Evolutionary conservation across 257 asterid genomes (phyloP).

Genomic region (Ligustrum vulgare): DNA sequence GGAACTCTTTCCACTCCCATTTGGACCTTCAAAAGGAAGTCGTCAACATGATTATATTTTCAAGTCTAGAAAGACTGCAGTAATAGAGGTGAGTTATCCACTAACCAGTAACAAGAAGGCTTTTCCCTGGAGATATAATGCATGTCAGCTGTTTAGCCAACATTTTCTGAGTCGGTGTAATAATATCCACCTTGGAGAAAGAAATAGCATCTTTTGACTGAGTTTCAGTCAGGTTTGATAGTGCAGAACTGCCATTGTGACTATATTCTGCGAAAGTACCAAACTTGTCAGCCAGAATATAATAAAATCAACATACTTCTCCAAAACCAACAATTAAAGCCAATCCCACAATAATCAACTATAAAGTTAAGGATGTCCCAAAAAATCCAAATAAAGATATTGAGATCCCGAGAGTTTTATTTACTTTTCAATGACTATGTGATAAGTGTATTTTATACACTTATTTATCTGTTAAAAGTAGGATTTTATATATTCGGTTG

Average conservation of each 20-base stretch:
- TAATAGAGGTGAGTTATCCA: conserved; percentile 27
- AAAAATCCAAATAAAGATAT: neutral
- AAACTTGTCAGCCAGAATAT: conserved; percentile 29
- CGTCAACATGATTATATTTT: neutral
- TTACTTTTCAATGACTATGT: too few species aligned
- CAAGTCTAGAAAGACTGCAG: neutral
- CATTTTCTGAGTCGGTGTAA: conserved; percentile 84
- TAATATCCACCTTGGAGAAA: conserved; percentile 80
- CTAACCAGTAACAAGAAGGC: conserved; percentile 97
- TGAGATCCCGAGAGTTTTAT: too few species aligned
- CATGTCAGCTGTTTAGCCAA: conserved; percentile 82
- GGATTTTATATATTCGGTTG: too few species aligned
- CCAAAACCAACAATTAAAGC: conserved; percentile 11
- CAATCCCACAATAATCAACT: conserved; percentile 3
- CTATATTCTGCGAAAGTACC: conserved; percentile 47
- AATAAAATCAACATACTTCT: neutral
- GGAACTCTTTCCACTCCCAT: conserved; percentile 99
- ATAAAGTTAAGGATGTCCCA: conserved; percentile 9
- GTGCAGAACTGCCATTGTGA: conserved; percentile 30
- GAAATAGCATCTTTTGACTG: conserved; percentile 62
- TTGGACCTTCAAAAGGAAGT: conserved; percentile 70
- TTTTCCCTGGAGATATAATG: conserved; percentile 77
- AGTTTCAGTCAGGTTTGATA: conserved; percentile 36
- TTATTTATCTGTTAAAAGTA: too few species aligned
- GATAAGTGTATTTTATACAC: too few species aligned